A percentile compares a stretch with the other conserved stretches of the same genome.
phyloP scores from a whole-genome alignment of 306 rosid genomes.

The Spatholobus suberectus region DNA sequence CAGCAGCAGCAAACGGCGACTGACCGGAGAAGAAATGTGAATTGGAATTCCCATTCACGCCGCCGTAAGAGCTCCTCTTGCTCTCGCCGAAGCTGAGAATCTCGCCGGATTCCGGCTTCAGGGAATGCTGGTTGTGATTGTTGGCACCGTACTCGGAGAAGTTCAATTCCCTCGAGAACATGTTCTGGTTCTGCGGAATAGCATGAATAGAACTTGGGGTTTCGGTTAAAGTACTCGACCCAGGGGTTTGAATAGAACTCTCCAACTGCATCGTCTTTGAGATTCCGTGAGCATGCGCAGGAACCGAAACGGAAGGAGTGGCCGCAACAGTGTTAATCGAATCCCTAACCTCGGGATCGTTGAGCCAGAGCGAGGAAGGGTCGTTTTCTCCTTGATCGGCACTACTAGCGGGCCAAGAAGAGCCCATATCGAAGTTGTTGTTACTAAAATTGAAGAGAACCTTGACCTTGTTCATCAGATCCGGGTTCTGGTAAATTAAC shows the following conservation, averaged over 20 bases:
- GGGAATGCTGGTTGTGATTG: conserved; percentile 46
- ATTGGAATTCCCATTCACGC: conserved; percentile 50
- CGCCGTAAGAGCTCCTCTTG: conserved; percentile 52
- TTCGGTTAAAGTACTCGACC: conserved; percentile 68
- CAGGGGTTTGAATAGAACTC: conserved; percentile 42
- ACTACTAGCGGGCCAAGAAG: conserved; percentile 66
- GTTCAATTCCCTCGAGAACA: conserved; percentile 70
- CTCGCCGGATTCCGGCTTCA: conserved; percentile 92
- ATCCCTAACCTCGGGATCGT: conserved; percentile 69
- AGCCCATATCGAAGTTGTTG: conserved; percentile 53
- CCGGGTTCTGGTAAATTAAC: conserved; percentile 63
- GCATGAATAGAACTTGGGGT: conserved; percentile 63
- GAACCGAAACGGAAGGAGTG: conserved; percentile 21
- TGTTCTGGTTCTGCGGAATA: conserved; percentile 58
- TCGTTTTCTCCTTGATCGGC: conserved; percentile 85
- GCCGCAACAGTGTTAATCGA: conserved; percentile 36
- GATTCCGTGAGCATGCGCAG: conserved; percentile 33
- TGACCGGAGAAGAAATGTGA: conserved; percentile 56
- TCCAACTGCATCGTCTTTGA: conserved; percentile 60
- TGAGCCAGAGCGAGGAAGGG: conserved; percentile 83
- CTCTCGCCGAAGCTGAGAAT: conserved; percentile 82
- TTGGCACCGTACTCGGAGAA: conserved; percentile 61
- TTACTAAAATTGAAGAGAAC: conserved; percentile 77
- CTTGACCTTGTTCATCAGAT: conserved; percentile 80
- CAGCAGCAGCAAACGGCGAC: conserved; percentile 47